These are phyloP conservation scores for Colletotrichum kahawae DNA, from an alignment of 2,329 filamentous ascomycete genomes.

Conservation along the genomic window DNA sequence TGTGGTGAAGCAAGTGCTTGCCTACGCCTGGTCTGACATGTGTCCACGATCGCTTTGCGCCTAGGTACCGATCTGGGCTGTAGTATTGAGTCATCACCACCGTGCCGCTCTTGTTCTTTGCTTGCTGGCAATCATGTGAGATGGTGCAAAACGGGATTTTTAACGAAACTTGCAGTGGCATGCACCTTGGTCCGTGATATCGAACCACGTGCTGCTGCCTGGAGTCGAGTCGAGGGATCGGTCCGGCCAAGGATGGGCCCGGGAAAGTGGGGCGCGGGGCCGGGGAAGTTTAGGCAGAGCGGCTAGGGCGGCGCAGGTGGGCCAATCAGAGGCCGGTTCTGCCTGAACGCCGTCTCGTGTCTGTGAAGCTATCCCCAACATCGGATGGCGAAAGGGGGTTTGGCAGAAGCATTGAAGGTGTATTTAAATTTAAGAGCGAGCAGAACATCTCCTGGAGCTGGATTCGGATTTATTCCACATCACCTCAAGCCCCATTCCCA, in stretches of 20 bases:
- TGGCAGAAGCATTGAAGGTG: neutral
- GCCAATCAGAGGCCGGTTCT: neutral
- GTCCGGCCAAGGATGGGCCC: neutral
- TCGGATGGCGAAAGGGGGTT: neutral
- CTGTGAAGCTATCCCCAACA: neutral
- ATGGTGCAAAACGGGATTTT: neutral
- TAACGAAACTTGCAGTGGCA: accelerated
- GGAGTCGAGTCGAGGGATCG: neutral
- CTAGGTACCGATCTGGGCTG: neutral
- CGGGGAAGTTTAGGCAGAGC: neutral
- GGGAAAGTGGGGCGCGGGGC: neutral
- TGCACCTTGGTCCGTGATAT: neutral
- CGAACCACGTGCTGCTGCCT: neutral
- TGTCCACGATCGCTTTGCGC: neutral
- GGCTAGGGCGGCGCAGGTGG: neutral
- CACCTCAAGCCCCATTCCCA: neutral
- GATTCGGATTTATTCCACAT: neutral
- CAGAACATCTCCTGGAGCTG: accelerated
- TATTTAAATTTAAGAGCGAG: neutral
- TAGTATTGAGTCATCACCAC: neutral
- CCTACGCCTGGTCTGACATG: too few species aligned
- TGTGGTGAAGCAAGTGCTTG: too few species aligned
- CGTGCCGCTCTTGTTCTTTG: neutral
- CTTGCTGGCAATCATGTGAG: neutral
- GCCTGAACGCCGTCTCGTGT: neutral